Conservation (phyloP, 345 rosid species). For the Citrus trifoliata region DNA sequence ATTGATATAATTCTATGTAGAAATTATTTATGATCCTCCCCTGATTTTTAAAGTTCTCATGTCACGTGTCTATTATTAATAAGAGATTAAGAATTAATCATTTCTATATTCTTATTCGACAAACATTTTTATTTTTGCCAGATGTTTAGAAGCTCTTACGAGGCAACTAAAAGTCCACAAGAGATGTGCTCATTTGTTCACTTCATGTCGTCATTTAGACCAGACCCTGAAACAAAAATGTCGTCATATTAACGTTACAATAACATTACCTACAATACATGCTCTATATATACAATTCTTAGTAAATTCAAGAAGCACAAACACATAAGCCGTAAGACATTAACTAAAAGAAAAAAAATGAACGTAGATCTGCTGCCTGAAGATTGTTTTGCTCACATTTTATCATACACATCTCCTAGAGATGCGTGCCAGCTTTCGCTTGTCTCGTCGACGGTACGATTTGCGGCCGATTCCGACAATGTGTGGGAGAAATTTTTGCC, state of each 20-base stretch:
- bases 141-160: background rate
- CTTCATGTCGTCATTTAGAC: constrained; percentile 26
- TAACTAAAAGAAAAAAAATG: background rate
- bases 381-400: constrained; percentile 29
- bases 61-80: no score
- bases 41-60: no score
- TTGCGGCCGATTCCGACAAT: constrained; percentile 23
- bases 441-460: constrained; percentile 19
- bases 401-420: constrained; percentile 28
- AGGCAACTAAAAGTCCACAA: background rate
- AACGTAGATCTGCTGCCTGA: constrained; percentile 23
- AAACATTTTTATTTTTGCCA: no score
- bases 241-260: constrained; percentile 21
- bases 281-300: background rate
- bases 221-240: constrained; percentile 7
- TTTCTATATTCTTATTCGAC: no score
- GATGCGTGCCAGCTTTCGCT: constrained; percentile 34
- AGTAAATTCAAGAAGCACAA: background rate
- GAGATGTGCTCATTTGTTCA: constrained; percentile 27
- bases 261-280: background rate
- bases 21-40: no score
- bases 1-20: no score
- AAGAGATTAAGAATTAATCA: no score
- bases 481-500: constrained; percentile 40
- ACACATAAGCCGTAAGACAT: background rate